Conservation (phyloP, 2,329 filamentous ascomycete genomes). For the Periconia digitata region DNA sequence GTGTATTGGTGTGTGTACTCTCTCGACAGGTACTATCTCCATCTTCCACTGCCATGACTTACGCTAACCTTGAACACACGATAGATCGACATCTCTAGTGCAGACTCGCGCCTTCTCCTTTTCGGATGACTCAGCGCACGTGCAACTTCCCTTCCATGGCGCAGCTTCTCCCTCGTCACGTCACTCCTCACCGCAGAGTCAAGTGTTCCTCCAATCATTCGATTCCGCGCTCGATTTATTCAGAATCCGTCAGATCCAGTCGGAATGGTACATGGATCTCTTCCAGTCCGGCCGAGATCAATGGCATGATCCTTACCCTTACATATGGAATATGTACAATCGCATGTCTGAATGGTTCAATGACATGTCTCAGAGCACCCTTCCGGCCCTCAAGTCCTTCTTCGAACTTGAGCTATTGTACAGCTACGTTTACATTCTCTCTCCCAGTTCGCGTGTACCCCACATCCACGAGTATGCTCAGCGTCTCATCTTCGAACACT, state of each 20-base stretch:
- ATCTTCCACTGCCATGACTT: not conserved
- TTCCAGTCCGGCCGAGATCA: constrained; percentile 75
- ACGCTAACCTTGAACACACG: not conserved
- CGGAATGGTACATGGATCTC: constrained; percentile 84
- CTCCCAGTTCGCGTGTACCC: constrained; percentile 74
- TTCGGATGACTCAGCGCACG: constrained; percentile 82
- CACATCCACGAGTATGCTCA: constrained; percentile 75
- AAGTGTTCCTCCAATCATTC: constrained; percentile 59
- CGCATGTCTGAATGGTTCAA: constrained; percentile 82
- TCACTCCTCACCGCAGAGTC: constrained; percentile 51
- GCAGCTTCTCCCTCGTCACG: constrained; percentile 38
- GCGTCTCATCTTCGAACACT: constrained; percentile 81
- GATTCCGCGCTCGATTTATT: constrained; percentile 78
- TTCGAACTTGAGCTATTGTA: constrained; percentile 90
- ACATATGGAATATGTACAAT: constrained; percentile 74
- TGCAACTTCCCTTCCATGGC: constrained; percentile 67
- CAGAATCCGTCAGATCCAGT: constrained; percentile 81
- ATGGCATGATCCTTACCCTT: constrained; percentile 68
- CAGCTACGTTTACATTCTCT: constrained; percentile 86
- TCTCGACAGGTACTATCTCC: constrained; percentile 69
- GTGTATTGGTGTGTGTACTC: constrained; percentile 92
- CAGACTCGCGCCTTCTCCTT: constrained; percentile 89
- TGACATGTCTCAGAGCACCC: constrained; percentile 67
- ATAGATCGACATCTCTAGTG: constrained; percentile 82
- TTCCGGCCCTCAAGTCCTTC: constrained; percentile 68